Percentiles rank a stretch among this genome's conserved stretches.
These are phyloP conservation scores for Botryotinia globosa DNA, from an alignment of 2,329 filamentous ascomycete species.

Conservation along the genomic window DNA sequence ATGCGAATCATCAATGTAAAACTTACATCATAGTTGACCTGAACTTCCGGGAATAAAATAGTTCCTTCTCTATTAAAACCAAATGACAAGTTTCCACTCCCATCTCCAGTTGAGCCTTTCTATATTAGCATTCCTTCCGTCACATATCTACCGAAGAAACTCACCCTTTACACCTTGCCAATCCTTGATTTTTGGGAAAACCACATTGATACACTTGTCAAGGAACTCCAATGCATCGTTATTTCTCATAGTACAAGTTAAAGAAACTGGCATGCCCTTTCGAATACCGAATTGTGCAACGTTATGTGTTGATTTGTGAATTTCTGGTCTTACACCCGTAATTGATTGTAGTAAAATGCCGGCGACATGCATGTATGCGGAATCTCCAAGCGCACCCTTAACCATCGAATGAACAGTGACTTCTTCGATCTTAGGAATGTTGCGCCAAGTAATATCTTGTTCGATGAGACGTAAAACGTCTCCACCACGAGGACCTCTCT, in stretches of 20 bases:
- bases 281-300: slow-evolving; percentile 74
- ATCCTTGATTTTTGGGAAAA: slow-evolving; percentile 94
- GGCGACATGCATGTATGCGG: slow-evolving; percentile 74
- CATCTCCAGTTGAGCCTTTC: slow-evolving; percentile 62
- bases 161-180: slow-evolving; percentile 74
- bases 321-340: slow-evolving; percentile 68
- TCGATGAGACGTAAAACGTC: slow-evolving; percentile 70
- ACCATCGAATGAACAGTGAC: slow-evolving; percentile 80
- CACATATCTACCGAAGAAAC: neutral
- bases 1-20: neutral
- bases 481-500: slow-evolving; percentile 78
- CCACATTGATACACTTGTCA: slow-evolving; percentile 83
- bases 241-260: slow-evolving; percentile 74
- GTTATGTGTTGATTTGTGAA: slow-evolving; percentile 67
- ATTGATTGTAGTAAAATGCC: slow-evolving; percentile 84
- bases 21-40: slow-evolving; percentile 90
- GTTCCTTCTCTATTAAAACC: slow-evolving; percentile 75
- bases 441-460: slow-evolving; percentile 72
- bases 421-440: slow-evolving; percentile 77
- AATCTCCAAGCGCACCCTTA: slow-evolving; percentile 64
- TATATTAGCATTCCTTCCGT: slow-evolving; percentile 31
- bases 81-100: slow-evolving; percentile 80
- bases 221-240: slow-evolving; percentile 87
- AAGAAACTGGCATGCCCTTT: slow-evolving; percentile 67
- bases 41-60: slow-evolving; percentile 86